Percentiles rank a stretch among this genome's conserved stretches.
phyloP scores from a whole-genome alignment of 257 asterid genomes.

The Solanum corneliomulleri region DNA sequence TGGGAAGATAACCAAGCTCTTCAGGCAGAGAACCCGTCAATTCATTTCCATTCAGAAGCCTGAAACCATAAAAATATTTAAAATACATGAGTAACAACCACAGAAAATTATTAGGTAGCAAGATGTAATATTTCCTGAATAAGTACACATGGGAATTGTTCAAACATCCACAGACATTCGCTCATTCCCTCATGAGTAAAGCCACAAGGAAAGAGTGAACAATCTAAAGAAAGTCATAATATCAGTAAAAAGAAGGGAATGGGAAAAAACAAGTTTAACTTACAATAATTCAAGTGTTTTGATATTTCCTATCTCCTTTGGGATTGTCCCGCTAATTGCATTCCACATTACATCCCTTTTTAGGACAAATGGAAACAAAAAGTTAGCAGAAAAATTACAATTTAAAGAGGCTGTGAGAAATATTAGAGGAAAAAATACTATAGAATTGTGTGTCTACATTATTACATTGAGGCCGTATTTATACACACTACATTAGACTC shows the following conservation, averaged over 20 bases:
- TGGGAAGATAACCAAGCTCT: conserved; percentile 76
- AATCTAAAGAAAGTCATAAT: not conserved
- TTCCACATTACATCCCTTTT: conserved; percentile 97
- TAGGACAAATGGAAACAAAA: conserved; percentile 4
- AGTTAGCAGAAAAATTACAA: not conserved
- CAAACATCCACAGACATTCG: not conserved
- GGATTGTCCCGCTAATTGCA: conserved; percentile 64
- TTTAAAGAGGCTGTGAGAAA: not conserved
- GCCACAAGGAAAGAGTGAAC: not conserved
- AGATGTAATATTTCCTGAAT: not conserved
- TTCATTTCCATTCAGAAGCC: conserved; percentile 91
- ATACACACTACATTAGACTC: not conserved
- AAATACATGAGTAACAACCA: not conserved
- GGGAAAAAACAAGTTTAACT: conserved; percentile 20
- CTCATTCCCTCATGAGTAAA: not conserved
- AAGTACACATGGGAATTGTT: not conserved
- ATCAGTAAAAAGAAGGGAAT: not conserved
- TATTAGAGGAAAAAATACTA: not conserved
- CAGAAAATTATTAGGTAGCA: not conserved
- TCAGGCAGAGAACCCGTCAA: conserved; percentile 89
- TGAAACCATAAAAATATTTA: conserved; percentile 14
- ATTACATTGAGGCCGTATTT: not conserved
- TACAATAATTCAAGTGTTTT: conserved; percentile 57
- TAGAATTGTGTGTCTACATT: not conserved
- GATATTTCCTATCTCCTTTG: conserved; percentile 87